These are phyloP conservation scores for Penicillium antarcticum DNA, from an alignment of 495 filamentous ascomycete species.

Conservation along the genomic window DNA sequence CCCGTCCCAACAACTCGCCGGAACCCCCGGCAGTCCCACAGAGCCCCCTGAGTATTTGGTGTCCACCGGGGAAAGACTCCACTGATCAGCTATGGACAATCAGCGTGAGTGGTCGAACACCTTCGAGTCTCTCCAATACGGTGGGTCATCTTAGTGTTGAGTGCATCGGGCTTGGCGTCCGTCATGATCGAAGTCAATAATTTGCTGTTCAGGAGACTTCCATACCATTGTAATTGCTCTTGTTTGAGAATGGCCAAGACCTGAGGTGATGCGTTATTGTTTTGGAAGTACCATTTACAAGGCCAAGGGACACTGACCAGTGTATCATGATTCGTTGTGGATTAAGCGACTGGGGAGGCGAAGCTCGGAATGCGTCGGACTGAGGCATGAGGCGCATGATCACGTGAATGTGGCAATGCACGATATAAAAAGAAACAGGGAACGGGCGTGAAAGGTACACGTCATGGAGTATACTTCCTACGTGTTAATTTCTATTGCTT, in stretches of 20 bases:
- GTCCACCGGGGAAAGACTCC: constrained; percentile 6
- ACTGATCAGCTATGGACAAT: constrained; percentile 5
- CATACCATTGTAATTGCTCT: not conserved
- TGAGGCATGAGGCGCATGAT: not conserved
- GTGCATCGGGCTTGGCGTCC: not conserved
- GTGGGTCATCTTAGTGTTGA: not conserved
- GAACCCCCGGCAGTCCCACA: constrained; percentile 4
- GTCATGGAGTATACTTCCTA: not conserved
- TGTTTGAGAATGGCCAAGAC: not conserved
- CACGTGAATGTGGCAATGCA: constrained; percentile 1
- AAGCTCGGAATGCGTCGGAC: not conserved
- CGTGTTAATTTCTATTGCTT: not conserved
- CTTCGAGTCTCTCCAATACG: not conserved
- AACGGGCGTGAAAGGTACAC: not conserved
- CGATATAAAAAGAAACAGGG: constrained; percentile 4
- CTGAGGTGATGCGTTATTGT: not conserved
- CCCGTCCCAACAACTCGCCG: constrained; percentile 1
- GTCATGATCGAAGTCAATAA: not conserved
- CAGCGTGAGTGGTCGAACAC: not conserved
- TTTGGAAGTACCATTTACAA: not conserved
- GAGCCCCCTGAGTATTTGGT: constrained; percentile 2
- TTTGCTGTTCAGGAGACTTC: too few species aligned
- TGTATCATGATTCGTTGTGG: not conserved
- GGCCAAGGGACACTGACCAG: not conserved
- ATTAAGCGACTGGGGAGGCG: not conserved